These are phyloP conservation scores for Nidularia sp. DNA, from an alignment of 768 basidiomycete species.

Conservation along the genomic window DNA sequence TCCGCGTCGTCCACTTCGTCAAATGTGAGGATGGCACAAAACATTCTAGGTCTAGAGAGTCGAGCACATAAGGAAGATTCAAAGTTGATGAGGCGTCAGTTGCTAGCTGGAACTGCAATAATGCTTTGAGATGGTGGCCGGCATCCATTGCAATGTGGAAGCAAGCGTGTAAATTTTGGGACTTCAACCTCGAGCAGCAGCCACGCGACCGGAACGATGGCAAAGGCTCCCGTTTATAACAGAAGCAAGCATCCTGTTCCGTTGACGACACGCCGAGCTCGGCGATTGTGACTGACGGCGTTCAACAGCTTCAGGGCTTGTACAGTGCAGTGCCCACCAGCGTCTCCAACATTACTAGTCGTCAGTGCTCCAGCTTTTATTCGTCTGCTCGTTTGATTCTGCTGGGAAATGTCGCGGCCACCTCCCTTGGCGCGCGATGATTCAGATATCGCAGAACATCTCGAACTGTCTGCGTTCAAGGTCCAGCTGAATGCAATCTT, in stretches of 20 bases:
- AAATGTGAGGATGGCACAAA: constrained; percentile 63
- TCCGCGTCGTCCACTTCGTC: constrained; percentile 71
- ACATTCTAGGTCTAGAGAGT: constrained; percentile 44
- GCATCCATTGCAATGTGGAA: constrained; percentile 39
- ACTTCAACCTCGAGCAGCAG: constrained; percentile 3
- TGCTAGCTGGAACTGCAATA: constrained; percentile 70
- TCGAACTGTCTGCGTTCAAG: constrained; percentile 53
- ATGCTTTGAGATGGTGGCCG: constrained; percentile 51
- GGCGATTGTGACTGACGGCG: too few relatives aligned
- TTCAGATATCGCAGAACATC: constrained; percentile 40
- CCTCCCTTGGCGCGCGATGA: constrained; percentile 1
- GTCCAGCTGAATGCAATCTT: constrained; percentile 19
- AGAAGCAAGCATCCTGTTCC: constrained; percentile 10
- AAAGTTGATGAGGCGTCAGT: constrained; percentile 59
- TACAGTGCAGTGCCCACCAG: too few relatives aligned
- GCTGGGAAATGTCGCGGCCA: too few relatives aligned
- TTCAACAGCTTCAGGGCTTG: too few relatives aligned
- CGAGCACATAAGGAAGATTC: constrained; percentile 57
- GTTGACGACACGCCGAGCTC: too few relatives aligned
- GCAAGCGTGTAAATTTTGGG: too few relatives aligned
- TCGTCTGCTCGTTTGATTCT: too few relatives aligned
- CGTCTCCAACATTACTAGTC: too few relatives aligned
- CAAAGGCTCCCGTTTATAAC: constrained; percentile 12
- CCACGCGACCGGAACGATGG: neutral
- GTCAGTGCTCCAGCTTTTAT: too few relatives aligned